Percentiles rank a stretch among this genome's conserved stretches.
Conservation (phyloP, 1,284 basidiomycete species). For the Tilletiaria anomala region DNA sequence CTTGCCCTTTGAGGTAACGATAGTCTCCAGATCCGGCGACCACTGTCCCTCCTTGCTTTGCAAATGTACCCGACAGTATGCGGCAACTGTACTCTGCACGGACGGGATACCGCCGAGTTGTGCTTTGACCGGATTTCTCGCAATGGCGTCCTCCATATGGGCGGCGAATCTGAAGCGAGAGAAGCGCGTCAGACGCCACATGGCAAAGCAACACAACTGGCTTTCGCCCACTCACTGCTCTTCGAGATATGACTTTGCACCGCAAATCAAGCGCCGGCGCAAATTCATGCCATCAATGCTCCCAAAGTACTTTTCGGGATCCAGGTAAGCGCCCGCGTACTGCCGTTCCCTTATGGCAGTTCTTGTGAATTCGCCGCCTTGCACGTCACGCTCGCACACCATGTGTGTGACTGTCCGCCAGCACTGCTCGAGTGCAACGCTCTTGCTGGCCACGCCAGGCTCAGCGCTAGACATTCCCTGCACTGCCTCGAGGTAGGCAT, state of each 20-base stretch:
- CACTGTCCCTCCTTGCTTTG: conserved; percentile 26
- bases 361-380: not conserved
- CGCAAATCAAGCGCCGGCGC: conserved; percentile 51
- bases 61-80: conserved; percentile 11
- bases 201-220: not conserved
- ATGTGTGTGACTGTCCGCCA: too few species aligned
- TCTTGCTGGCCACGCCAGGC: too few species aligned
- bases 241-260: conserved; percentile 60
- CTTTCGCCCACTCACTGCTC: conserved; percentile 45
- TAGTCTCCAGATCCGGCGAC: conserved; percentile 26
- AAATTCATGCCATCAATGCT: conserved; percentile 18
- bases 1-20: conserved; percentile 7
- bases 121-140: conserved; percentile 67
- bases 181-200: not conserved
- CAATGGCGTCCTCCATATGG: conserved; percentile 77
- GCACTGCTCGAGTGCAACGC: too few species aligned
- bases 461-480: too few species aligned
- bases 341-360: conserved; percentile 41
- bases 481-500: conserved; percentile 26
- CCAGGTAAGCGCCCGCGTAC: conserved; percentile 44
- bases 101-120: conserved; percentile 81
- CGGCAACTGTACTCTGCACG: not conserved
- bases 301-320: conserved; percentile 8
- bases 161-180: conserved; percentile 41
- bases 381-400: not conserved